Evolutionary conservation across 2,329 filamentous ascomycete species (phyloP).

Genomic region (Pleomassaria siparia): DNA sequence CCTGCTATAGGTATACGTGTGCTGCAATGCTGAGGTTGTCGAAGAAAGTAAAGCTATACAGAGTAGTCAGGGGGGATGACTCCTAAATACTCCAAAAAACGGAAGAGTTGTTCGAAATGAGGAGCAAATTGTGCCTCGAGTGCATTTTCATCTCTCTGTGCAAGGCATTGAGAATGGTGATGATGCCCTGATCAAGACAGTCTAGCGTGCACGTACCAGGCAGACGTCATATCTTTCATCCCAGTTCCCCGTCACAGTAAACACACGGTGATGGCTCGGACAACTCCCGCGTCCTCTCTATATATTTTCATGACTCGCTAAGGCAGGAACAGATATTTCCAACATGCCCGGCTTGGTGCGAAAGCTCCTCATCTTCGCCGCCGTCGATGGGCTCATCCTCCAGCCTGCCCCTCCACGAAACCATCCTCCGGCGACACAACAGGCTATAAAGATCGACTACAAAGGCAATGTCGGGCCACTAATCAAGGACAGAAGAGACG

Average conservation of each 20-base stretch:
- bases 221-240: not conserved
- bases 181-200: too few species aligned
- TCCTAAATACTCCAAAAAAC: too few species aligned
- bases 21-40: too few species aligned
- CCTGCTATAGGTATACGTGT: too few species aligned
- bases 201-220: not conserved
- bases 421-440: slow-evolving; percentile 54
- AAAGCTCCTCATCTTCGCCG: slow-evolving; percentile 78
- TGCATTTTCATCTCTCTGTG: too few species aligned
- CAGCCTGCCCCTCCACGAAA: slow-evolving; percentile 65
- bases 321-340: not conserved
- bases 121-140: too few species aligned
- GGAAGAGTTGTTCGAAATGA: too few species aligned
- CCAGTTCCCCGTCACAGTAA: not conserved
- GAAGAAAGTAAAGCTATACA: too few species aligned
- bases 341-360: slow-evolving; percentile 75
- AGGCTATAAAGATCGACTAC: slow-evolving; percentile 71
- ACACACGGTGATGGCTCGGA: not conserved
- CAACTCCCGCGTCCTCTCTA: not conserved
- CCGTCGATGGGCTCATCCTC: slow-evolving; percentile 79
- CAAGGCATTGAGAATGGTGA: too few species aligned
- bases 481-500: slow-evolving; percentile 43
- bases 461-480: slow-evolving; percentile 57
- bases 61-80: too few species aligned
- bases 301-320: not conserved